A percentile compares a stretch with the other conserved stretches of the same genome.
Conservation (phyloP, 306 rosid genomes). For the Fragaria iinumae region DNA sequence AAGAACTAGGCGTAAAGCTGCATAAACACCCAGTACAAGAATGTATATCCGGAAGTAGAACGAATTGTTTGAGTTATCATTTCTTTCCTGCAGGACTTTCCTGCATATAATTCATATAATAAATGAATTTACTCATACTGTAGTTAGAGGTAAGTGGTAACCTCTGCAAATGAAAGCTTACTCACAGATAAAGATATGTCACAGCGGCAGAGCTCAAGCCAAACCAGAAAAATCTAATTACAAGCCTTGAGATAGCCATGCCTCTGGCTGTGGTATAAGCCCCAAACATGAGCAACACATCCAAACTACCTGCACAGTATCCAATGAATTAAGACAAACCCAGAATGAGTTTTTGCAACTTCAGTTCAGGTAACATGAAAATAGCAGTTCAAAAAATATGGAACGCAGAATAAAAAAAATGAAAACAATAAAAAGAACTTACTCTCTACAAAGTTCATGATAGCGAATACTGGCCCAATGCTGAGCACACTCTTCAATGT, state of each 20-base stretch:
- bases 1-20: slow-evolving; percentile 58
- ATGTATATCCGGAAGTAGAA: slow-evolving; percentile 90
- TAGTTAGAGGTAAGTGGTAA: background rate
- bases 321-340: slow-evolving; percentile 16
- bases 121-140: background rate
- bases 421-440: slow-evolving; percentile 18
- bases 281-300: slow-evolving; percentile 91
- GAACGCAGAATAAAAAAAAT: slow-evolving; percentile 4
- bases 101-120: slow-evolving; percentile 44
- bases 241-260: slow-evolving; percentile 95
- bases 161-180: slow-evolving; percentile 13
- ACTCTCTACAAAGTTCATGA: slow-evolving; percentile 88
- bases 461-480: slow-evolving; percentile 83
- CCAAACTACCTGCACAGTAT: slow-evolving; percentile 56
- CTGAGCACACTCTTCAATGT: slow-evolving; percentile 76
- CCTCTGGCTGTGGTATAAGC: slow-evolving; percentile 92
- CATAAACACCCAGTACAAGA: slow-evolving; percentile 82
- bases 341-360: background rate
- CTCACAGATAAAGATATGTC: slow-evolving; percentile 82
- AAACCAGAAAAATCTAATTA: slow-evolving; percentile 90
- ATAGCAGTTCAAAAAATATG: slow-evolving; percentile 14
- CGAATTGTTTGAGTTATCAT: slow-evolving; percentile 53
- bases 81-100: slow-evolving; percentile 91
- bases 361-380: slow-evolving; percentile 8
- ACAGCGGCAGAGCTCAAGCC: slow-evolving; percentile 71